phyloP scores from a whole-genome alignment of 306 rosid species.

The Begonia peltatifolia region DNA sequence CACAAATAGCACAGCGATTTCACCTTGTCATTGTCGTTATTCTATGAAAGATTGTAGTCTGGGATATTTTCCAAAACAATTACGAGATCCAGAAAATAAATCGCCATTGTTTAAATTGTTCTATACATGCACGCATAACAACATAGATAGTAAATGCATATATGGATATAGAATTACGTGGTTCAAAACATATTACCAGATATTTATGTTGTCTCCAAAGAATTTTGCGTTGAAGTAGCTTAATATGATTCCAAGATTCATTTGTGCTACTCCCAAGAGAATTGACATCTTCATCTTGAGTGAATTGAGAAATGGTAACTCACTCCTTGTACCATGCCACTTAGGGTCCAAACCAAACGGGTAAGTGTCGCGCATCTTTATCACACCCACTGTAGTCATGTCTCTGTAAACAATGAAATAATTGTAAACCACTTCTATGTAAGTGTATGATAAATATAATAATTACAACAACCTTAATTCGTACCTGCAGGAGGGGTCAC shows the following conservation, averaged over 20 bases:
- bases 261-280: slow-evolving; percentile 27
- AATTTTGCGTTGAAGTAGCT: slow-evolving; percentile 27
- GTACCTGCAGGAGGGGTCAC: slow-evolving; percentile 59
- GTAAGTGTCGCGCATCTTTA: slow-evolving; percentile 19
- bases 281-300: slow-evolving; percentile 35
- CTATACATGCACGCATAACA: background rate
- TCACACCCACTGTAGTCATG: slow-evolving; percentile 30
- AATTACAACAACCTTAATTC: background rate
- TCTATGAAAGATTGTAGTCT: too few species aligned
- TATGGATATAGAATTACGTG: background rate
- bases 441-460: background rate
- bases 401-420: slow-evolving; percentile 29
- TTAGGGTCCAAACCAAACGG: slow-evolving; percentile 27
- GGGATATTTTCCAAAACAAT: too few species aligned
- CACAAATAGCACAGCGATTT: too few species aligned
- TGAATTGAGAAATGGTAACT: slow-evolving; percentile 28
- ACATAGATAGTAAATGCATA: background rate
- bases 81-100: too few species aligned
- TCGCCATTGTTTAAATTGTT: too few species aligned
- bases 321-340: slow-evolving; percentile 28
- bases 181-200: slow-evolving; percentile 27
- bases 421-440: slow-evolving; percentile 5
- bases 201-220: slow-evolving; percentile 43
- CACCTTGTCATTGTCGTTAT: too few species aligned
- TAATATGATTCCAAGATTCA: slow-evolving; percentile 24